Evolutionary conservation across 2,329 filamentous ascomycete species (phyloP), one percentile per base, ranked within the genome.

Genomic region (Phoma sp.): DNA sequence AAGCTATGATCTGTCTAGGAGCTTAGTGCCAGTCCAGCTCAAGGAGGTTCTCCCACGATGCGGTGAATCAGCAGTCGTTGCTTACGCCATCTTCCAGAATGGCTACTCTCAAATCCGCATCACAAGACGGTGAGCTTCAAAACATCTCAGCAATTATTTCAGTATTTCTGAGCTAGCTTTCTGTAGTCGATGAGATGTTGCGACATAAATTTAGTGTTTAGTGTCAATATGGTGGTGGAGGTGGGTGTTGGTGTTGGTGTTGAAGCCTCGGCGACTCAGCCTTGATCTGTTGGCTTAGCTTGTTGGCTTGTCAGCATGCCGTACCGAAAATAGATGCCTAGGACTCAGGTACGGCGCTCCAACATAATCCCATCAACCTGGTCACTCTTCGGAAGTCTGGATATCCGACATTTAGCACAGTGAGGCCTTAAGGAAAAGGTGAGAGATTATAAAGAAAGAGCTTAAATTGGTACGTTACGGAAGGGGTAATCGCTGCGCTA

Each of bases 321-420:
- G 38, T 56, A 47, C 62, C 65, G 67, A 60, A 68, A 67, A 66
- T 68, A 67, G 65, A 59, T 21, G 18, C 25, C 34, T 29, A 36
- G 29, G 29, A 36, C 25, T 42, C 39, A 37, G 18, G 30, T 21
- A 45, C 40, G 42, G 50, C 17, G 20, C 15, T 39, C 30, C 40
- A 23, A 32, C 32, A 32, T 43, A 50, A 53, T 40, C 45, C 14
- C 33, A 43, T 43, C 37, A 20, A 28, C 36, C 15, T n/a, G 15
- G 10, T 18, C 12, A 9, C 15, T 30, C 12, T 20, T 18, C 43
- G 39, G 51, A 53, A 39, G 21, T 7, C 9, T n/a, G 20, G 15
- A 21, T 29, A 23, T 38, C 42, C 42, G 38, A 32, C n/a, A 9
- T 25, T 33, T 17, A 26, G 7, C 37, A 23, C 23, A 48, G 18